These are phyloP conservation scores for Barnettozyma wickerhamii DNA, from an alignment of 805 yeast genomes.

Conservation along the genomic window DNA sequence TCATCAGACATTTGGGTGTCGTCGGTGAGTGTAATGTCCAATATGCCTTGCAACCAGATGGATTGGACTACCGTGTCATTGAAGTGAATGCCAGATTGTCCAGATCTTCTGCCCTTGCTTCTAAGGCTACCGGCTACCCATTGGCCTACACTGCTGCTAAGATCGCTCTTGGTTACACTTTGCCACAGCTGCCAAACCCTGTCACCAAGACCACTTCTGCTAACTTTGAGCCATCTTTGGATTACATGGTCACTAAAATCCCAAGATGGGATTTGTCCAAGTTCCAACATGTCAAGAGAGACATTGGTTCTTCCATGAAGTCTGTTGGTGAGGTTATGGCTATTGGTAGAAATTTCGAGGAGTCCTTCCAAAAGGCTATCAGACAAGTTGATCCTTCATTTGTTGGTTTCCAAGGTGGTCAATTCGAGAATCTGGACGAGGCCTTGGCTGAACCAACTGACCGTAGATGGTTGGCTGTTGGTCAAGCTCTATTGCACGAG, in stretches of 20 bases:
- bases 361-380: slow-evolving; percentile 94
- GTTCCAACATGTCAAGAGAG: slow-evolving; percentile 92
- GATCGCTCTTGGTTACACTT: slow-evolving; percentile 89
- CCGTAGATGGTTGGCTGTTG: slow-evolving; percentile 96
- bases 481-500: slow-evolving; percentile 92
- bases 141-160: slow-evolving; percentile 98
- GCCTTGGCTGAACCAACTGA: slow-evolving; percentile 85
- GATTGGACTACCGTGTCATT: slow-evolving; percentile 91
- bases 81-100: slow-evolving; percentile 97
- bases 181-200: slow-evolving; percentile 93
- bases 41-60: slow-evolving; percentile 93
- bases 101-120: slow-evolving; percentile 95
- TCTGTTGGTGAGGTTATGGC: slow-evolving; percentile 99
- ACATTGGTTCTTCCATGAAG: slow-evolving; percentile 94
- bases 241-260: slow-evolving; percentile 93
- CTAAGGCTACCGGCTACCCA: slow-evolving; percentile 98
- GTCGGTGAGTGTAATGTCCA: slow-evolving; percentile 99
- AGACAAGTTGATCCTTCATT: slow-evolving; percentile 92
- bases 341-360: slow-evolving; percentile 96
- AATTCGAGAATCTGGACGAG: slow-evolving; percentile 71
- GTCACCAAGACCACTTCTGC: slow-evolving; percentile 96
- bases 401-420: slow-evolving; percentile 88
- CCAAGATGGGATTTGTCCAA: slow-evolving; percentile 98
- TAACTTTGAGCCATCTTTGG: slow-evolving; percentile 94
- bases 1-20: slow-evolving; percentile 95